Percentiles rank a stretch among this genome's conserved stretches.
phyloP scores from a whole-genome alignment of 495 filamentous ascomycete species.

The Hyphodiscus hymeniophilus region DNA sequence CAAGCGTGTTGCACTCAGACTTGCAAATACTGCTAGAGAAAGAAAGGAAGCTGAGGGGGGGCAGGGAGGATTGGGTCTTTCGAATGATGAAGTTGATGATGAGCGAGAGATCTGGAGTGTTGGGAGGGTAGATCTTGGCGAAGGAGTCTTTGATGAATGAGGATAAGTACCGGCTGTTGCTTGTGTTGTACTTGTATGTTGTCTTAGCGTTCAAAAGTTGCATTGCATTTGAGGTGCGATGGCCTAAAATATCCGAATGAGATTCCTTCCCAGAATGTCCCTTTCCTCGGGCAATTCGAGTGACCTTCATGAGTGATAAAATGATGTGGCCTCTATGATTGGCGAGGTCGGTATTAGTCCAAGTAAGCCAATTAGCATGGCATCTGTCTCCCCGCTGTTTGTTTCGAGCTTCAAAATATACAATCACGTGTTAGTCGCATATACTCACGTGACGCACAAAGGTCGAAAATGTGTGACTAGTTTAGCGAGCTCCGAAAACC shows the following conservation, averaged over 20 bases:
- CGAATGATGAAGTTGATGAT: slow-evolving; percentile 86
- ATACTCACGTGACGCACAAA: too few relatives aligned
- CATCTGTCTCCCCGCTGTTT: too few relatives aligned
- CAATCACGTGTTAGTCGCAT: background rate
- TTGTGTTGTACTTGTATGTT: background rate
- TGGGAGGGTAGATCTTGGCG: slow-evolving; percentile 79
- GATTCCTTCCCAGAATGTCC: too few relatives aligned
- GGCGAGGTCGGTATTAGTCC: too few relatives aligned
- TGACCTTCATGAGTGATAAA: too few relatives aligned
- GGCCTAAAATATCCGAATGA: background rate
- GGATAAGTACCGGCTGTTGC: background rate
- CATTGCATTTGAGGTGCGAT: slow-evolving; percentile 2
- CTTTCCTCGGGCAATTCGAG: too few relatives aligned
- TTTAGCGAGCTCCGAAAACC: background rate
- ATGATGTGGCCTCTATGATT: too few relatives aligned
- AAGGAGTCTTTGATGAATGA: slow-evolving; percentile 25
- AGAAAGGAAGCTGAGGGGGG: slow-evolving; percentile 85
- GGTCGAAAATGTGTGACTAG: too few relatives aligned
- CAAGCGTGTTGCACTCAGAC: slow-evolving; percentile 76
- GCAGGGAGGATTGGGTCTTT: slow-evolving; percentile 72
- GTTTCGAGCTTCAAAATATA: too few relatives aligned
- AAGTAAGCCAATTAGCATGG: too few relatives aligned
- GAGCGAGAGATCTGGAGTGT: slow-evolving; percentile 94
- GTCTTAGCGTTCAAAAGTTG: slow-evolving; percentile 2
- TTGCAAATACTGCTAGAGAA: slow-evolving; percentile 78